Percentiles rank a stretch among this genome's conserved stretches.
These are phyloP conservation scores for Fabrea salina DNA, from an alignment of 169 alveolate species.

Conservation along the genomic window DNA sequence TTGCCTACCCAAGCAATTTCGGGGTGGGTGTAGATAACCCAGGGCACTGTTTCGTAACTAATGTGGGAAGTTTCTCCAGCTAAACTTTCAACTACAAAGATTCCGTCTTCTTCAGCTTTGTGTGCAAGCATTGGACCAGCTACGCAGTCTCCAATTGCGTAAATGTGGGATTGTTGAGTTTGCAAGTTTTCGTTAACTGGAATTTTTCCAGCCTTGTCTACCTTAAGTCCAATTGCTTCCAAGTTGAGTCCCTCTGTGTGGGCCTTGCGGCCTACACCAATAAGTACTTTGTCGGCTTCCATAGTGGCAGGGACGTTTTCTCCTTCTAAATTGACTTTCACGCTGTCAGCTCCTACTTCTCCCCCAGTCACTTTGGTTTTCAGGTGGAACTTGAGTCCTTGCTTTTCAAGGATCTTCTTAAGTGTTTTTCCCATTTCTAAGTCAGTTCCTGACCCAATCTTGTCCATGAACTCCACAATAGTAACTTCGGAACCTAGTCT, in stretches of 20 bases:
- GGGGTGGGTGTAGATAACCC: conserved; percentile 97
- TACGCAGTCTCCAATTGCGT: conserved; percentile 98
- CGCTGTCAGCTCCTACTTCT: conserved; percentile 55
- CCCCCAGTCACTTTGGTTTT: conserved; percentile 82
- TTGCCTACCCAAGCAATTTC: conserved; percentile 98
- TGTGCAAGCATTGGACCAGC: conserved; percentile 99
- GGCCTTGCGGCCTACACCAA: conserved; percentile 96
- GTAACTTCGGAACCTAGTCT: conserved; percentile 92
- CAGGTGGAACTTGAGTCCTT: conserved; percentile 79
- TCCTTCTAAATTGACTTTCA: conserved; percentile 28
- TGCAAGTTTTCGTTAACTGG: conserved; percentile 71
- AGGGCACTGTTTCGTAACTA: conserved; percentile 94
- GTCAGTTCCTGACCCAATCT: conserved; percentile 68
- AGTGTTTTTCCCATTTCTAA: conserved; percentile 81
- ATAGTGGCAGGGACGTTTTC: conserved; percentile 41
- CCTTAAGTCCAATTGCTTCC: conserved; percentile 85
- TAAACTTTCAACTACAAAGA: conserved; percentile 91
- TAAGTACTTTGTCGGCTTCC: conserved; percentile 90
- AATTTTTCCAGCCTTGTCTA: conserved; percentile 82
- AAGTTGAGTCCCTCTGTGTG: conserved; percentile 89
- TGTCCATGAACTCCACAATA: conserved; percentile 73
- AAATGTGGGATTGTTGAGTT: conserved; percentile 79
- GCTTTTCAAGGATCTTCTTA: conserved; percentile 76
- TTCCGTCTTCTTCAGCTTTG: conserved; percentile 98
- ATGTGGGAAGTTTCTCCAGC: conserved; percentile 87